phyloP scores from a whole-genome alignment of 495 filamentous ascomycete genomes.

The Penicillium bialowiezense region DNA sequence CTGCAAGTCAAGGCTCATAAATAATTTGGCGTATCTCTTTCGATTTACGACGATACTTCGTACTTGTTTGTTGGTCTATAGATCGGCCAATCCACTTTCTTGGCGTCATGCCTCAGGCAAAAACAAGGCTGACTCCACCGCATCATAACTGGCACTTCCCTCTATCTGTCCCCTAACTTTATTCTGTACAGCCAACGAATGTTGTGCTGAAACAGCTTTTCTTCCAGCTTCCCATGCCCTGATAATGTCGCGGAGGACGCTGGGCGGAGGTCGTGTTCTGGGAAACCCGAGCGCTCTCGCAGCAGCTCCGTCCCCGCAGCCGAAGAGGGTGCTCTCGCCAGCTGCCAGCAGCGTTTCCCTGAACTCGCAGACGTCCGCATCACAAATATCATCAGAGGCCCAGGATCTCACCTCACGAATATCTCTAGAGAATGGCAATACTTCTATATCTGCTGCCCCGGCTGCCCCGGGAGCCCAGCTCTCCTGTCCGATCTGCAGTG shows the following conservation, averaged over 20 bases:
- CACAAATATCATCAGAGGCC: constrained; percentile 53
- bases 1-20: too few relatives aligned
- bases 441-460: constrained; percentile 46
- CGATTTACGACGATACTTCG: too few relatives aligned
- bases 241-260: constrained; percentile 76
- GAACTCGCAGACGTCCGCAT: constrained; percentile 60
- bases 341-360: constrained; percentile 58
- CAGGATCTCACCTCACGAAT: constrained; percentile 60
- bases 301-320: constrained; percentile 56
- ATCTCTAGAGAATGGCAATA: constrained; percentile 51
- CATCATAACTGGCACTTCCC: constrained; percentile 22
- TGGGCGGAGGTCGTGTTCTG: constrained; percentile 85
- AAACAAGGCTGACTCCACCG: constrained; percentile 31
- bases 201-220: constrained; percentile 16
- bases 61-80: too few relatives aligned
- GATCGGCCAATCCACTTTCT: neutral
- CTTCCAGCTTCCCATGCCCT: constrained; percentile 39
- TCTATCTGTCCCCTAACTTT: constrained; percentile 6
- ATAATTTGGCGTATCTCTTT: too few relatives aligned
- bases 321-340: constrained; percentile 56
- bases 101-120: constrained; percentile 18
- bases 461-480: constrained; percentile 61
- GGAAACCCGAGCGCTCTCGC: constrained; percentile 77
- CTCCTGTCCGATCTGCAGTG: constrained; percentile 91
- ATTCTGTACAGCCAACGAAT: constrained; percentile 20